Percentiles rank a stretch among this genome's conserved stretches.
These are phyloP conservation scores for Rickenella mellea DNA, from an alignment of 768 basidiomycete genomes.

Conservation along the genomic window DNA sequence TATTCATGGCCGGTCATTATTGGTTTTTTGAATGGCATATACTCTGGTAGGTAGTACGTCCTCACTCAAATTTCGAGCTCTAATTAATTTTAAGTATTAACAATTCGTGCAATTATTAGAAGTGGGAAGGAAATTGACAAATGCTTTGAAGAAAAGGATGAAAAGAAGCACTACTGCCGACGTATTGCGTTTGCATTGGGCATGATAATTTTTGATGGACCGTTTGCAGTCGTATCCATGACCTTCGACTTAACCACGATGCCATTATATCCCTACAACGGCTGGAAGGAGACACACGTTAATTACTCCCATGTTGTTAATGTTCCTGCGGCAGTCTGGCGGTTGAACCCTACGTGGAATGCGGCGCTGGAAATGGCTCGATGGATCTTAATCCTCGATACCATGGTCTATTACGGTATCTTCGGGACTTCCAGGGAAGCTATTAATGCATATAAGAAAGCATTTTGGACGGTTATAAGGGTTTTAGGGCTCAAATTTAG, in stretches of 20 bases:
- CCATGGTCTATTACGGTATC: constrained; percentile 51
- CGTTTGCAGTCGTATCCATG: constrained; percentile 27
- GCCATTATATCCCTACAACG: constrained; percentile 33
- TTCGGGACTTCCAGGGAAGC: too few relatives aligned
- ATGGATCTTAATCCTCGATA: constrained; percentile 37
- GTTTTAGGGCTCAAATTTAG: too few relatives aligned
- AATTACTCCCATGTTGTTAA: constrained; percentile 35
- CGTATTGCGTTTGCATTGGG: constrained; percentile 43
- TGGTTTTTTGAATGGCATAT: constrained; percentile 17
- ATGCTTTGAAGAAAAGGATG: constrained; percentile 24
- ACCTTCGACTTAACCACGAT: constrained; percentile 23
- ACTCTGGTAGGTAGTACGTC: constrained; percentile 15
- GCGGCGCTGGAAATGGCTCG: constrained; percentile 32
- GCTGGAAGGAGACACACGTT: constrained; percentile 41
- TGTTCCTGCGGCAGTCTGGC: constrained; percentile 35
- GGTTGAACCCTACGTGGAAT: constrained; percentile 13
- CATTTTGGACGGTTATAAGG: too few relatives aligned
- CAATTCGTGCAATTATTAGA: constrained; percentile 31
- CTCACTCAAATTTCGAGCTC: too few relatives aligned
- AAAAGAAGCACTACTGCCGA: constrained; percentile 45
- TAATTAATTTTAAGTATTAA: constrained; percentile 18
- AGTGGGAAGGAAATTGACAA: constrained; percentile 33
- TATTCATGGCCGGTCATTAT: constrained; percentile 15
- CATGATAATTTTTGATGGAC: constrained; percentile 38
- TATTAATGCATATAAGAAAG: too few relatives aligned